These are phyloP conservation scores for Nosema muscidifuracis DNA, from an alignment of 371 early-diverging fungal species.

Conservation along the genomic window DNA sequence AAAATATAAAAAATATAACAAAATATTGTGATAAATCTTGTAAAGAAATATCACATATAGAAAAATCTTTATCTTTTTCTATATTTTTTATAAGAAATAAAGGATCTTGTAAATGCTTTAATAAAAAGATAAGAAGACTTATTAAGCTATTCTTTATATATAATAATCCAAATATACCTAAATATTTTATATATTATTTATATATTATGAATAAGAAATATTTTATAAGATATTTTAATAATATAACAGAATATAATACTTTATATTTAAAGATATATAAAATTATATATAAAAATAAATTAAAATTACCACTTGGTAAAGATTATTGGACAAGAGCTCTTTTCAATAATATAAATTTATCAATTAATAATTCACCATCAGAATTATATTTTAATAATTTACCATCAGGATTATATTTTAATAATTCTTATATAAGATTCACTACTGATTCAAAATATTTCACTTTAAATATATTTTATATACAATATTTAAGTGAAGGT, in stretches of 20 bases:
- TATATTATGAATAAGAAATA: not conserved
- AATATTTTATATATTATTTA: not conserved
- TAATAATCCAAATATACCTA: not conserved
- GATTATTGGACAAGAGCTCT: not conserved
- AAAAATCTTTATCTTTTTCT: too few species aligned
- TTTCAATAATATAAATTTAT: not conserved
- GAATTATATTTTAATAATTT: not conserved
- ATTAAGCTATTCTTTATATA: not conserved
- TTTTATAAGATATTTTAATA: not conserved
- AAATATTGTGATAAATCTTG: too few species aligned
- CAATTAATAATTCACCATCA: not conserved
- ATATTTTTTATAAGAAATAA: too few species aligned
- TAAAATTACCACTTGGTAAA: not conserved
- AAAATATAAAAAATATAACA: too few species aligned
- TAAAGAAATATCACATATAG: too few species aligned
- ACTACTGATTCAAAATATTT: not conserved
- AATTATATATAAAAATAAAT: not conserved
- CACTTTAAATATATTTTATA: not conserved
- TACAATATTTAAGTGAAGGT: not conserved
- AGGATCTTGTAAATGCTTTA: not conserved
- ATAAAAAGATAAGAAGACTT: not conserved
- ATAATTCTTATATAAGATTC: slow-evolving; percentile 9
- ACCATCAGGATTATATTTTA: slow-evolving; percentile 18
- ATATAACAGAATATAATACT: not conserved
- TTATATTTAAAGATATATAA: not conserved